Evolutionary conservation across 2,329 filamentous ascomycete species (phyloP).

Genomic region (Coniochaeta ligniaria): DNA sequence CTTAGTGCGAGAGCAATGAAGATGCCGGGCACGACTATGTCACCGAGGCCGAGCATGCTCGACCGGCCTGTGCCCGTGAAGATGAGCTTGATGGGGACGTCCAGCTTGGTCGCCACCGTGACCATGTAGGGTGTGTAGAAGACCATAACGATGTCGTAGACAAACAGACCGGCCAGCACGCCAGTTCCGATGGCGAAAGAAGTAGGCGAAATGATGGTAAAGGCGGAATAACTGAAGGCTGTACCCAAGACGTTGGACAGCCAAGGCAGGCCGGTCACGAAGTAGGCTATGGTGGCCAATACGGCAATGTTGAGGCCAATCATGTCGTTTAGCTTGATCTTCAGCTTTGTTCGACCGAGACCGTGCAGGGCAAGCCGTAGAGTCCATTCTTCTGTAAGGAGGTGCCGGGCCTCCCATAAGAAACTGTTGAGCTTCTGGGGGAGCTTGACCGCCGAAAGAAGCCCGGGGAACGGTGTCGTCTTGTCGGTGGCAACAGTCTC

Average conservation of each 20-base stretch:
- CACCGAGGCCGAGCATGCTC: conserved; percentile 87
- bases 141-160: conserved; percentile 92
- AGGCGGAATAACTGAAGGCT: conserved; percentile 74
- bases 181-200: conserved; percentile 77
- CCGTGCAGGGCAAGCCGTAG: conserved; percentile 45
- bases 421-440: conserved; percentile 14
- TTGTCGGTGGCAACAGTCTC: conserved; percentile 19
- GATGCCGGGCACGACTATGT: conserved; percentile 88
- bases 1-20: conserved; percentile 81
- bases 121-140: conserved; percentile 86
- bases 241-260: conserved; percentile 84
- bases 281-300: conserved; percentile 53
- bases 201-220: conserved; percentile 81
- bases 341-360: conserved; percentile 35
- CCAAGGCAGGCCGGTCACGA: conserved; percentile 50
- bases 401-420: conserved; percentile 44
- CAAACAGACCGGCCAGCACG: conserved; percentile 73
- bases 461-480: conserved; percentile 30
- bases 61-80: conserved; percentile 55
- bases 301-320: conserved; percentile 49
- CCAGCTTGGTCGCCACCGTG: conserved; percentile 79
- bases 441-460: conserved; percentile 22
- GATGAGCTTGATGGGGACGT: conserved; percentile 87
- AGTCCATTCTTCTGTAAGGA: conserved; percentile 45
- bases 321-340: conserved; percentile 50